Base-by-base conservation (phyloP, 163 green algal genomes). In the Volvox carteri region DNA sequence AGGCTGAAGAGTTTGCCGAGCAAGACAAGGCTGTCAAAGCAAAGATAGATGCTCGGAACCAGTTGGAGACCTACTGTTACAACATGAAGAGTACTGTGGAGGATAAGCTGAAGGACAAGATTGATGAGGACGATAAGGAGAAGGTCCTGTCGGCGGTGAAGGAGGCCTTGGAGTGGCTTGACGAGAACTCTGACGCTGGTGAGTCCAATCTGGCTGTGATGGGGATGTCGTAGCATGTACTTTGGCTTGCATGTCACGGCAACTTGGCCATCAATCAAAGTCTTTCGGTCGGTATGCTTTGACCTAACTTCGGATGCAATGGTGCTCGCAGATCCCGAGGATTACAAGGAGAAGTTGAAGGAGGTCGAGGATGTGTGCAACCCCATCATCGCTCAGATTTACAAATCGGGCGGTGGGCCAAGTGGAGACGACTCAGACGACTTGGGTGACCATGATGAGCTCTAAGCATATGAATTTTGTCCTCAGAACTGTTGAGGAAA, bases 1-100 rank as follows among this genome's bases (percentile, higher is more conserved):
- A 99, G 95, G 98, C 98, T 4, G 98, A 99, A 95, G 96, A 99
- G 94, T 99, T 99, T 94, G 98, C 97, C 12, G 98, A 99, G 90
- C 93, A 97, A 90, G 95, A 85, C 39, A 89, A 89, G 84, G 72
- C 72, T 9, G 92, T 99, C 42, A 99, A 99, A 94, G 95, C 94
- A 74, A 93, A 94, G 30, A 94, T 99, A 60, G 97, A 99, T 80
- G 87, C 92, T 41, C 98, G 98, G 91, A 96, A 96, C 81, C 79
- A 93, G 88, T 93, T 99, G 41, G 98, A 99, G 94, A 99, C 96
- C 19, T 99, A 98, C 91, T 92, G 95, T 96, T 99, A 99, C 96
- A 98, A 97, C 96, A 97, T 98, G 90, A 99, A 99, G 94, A 96
- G 93, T 91, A 96, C 91, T 28, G 89, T 99, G 9, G 90, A 95